Conservation (phyloP, 2,329 filamentous ascomycete species). For the Aaosphaeria arxii region DNA sequence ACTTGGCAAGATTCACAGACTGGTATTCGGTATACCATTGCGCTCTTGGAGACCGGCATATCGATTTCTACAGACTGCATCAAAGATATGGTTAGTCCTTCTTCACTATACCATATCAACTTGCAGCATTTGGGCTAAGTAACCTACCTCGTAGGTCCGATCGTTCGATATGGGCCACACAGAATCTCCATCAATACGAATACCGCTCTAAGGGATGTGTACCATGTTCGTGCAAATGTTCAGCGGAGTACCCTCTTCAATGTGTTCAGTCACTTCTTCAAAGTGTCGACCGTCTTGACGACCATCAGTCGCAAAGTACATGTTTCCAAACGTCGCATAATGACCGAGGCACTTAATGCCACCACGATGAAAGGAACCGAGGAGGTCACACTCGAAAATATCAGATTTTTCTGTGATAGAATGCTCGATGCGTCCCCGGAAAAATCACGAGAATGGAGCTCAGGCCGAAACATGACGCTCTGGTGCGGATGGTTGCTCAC, state of each 20-base stretch:
- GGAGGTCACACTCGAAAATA: slow-evolving; percentile 30
- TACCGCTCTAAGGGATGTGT: slow-evolving; percentile 4
- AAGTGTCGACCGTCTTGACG: slow-evolving; percentile 31
- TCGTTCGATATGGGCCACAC: slow-evolving; percentile 7
- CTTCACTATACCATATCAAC: neutral
- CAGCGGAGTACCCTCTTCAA: slow-evolving; percentile 3
- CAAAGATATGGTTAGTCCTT: neutral
- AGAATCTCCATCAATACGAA: slow-evolving; percentile 5
- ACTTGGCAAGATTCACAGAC: neutral
- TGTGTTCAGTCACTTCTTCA: neutral
- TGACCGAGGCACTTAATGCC: slow-evolving; percentile 39
- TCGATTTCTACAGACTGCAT: neutral
- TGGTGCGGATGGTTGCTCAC: slow-evolving; percentile 3
- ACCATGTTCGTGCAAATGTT: slow-evolving; percentile 5
- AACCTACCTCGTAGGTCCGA: neutral
- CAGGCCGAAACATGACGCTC: slow-evolving; percentile 4
- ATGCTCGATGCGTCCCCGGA: neutral
- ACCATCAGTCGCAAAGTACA: slow-evolving; percentile 35
- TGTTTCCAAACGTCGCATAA: slow-evolving; percentile 36
- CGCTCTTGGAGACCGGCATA: neutral
- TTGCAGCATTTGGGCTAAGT: neutral
- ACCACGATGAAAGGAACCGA: slow-evolving; percentile 38
- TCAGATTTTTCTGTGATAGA: slow-evolving; percentile 10
- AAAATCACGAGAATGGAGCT: slow-evolving; percentile 4
- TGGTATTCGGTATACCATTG: slow-evolving; percentile 1